These are phyloP conservation scores for Lentinula lateritia DNA, from an alignment of 768 basidiomycete genomes.

Conservation along the genomic window DNA sequence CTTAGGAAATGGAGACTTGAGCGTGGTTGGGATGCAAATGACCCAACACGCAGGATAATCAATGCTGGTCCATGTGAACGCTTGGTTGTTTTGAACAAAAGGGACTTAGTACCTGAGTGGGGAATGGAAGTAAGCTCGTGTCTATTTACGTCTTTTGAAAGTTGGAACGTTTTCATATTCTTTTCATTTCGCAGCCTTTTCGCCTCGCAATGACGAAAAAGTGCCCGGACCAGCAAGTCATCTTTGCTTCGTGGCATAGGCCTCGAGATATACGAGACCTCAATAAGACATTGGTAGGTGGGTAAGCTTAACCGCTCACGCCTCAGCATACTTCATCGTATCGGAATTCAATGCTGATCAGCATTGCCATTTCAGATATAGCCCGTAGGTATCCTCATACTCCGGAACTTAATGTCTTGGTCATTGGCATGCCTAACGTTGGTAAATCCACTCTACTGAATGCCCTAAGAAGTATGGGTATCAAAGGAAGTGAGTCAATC, in stretches of 20 bases:
- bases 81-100: slow-evolving; percentile 88
- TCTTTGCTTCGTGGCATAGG: slow-evolving; percentile 71
- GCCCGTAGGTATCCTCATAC: slow-evolving; percentile 60
- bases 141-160: background rate
- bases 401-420: slow-evolving; percentile 80
- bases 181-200: slow-evolving; percentile 51
- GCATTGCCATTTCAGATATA: background rate
- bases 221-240: slow-evolving; percentile 62
- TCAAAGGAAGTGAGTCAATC: slow-evolving; percentile 68
- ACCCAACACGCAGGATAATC: slow-evolving; percentile 32
- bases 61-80: slow-evolving; percentile 62
- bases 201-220: slow-evolving; percentile 62
- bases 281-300: slow-evolving; percentile 69
- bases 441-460: slow-evolving; percentile 96
- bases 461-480: slow-evolving; percentile 80
- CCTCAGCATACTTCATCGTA: background rate
- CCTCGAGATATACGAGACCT: slow-evolving; percentile 59
- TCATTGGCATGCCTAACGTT: slow-evolving; percentile 98
- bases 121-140: slow-evolving; percentile 65
- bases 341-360: background rate
- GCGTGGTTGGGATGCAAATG: slow-evolving; percentile 50
- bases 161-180: slow-evolving; percentile 4
- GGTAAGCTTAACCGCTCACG: slow-evolving; percentile 24
- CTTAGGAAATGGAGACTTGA: slow-evolving; percentile 65
- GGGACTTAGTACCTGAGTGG: slow-evolving; percentile 85